Base-by-base conservation (phyloP, 768 basidiomycete genomes). In the Cyclocybe aegerita region DNA sequence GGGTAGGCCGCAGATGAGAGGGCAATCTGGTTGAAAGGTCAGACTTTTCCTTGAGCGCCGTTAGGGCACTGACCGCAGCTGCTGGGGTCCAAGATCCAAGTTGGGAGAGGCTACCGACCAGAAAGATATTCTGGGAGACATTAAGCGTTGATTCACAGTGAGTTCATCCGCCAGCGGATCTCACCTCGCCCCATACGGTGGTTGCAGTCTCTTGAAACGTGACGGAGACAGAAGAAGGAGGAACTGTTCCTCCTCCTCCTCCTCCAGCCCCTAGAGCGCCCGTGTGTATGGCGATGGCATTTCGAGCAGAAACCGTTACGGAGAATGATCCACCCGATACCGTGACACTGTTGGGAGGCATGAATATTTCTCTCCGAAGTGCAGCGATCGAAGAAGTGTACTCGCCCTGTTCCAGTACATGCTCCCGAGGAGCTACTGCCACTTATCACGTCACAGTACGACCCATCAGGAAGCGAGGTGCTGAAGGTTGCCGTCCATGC, bases 391-490 rank as follows among this genome's bases (percentile, higher is more conserved):
- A 31, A 2, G 10, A 31, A 10, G 30, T 10, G 35, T 7, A 66
- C 78, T 46, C 55, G 86, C 84, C 68, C 63, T 30, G 66, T 50
- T 0, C 83, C 84, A 0, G 77, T 73, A 62, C 86, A 88, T 1
- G 57, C 47, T 1, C 76, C 77, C 1, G 50, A 54, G 0, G 63
- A 63, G 29, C 63, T 69, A 31, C 56, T 61, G 8, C 85, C 85
- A 43, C 72, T 76, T 32, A 85, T 70, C 14, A 86, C 81, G 61
- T 89, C 81, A 65, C 86, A 88, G 57, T 87, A 88, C 4, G 65
- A 62, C 0, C 83, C 85, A 16, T 65, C 75, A 0, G 85, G 75
- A 7, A 88, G 65, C 0, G 79, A 76, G 0, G 85, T 87, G 12
- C 66, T 60, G 61, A 88, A 86, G 0, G 77, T 79, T 0, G 74